These are phyloP conservation scores for Fraxinus dipetala DNA, from an alignment of 305 asterid species.

Conservation along the genomic window DNA sequence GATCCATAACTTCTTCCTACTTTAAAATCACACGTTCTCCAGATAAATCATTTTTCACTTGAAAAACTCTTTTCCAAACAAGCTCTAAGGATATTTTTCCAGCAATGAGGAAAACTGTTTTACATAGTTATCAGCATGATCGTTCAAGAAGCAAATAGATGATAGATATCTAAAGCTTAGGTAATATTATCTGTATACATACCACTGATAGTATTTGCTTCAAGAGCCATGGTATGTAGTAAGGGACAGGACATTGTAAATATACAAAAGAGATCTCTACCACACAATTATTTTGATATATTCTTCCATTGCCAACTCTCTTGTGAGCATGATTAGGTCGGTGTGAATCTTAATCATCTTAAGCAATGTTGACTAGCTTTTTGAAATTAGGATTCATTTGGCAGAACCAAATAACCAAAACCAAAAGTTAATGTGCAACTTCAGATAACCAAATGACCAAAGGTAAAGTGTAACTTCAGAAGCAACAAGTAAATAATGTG, in stretches of 20 bases:
- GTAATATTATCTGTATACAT: not conserved
- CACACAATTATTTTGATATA: not conserved
- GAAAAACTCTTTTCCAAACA: not conserved
- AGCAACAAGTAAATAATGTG: not conserved
- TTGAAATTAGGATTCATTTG: not conserved
- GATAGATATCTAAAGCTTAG: not conserved
- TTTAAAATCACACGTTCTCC: no score
- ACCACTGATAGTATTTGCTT: not conserved
- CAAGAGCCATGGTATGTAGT: not conserved
- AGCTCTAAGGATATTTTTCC: not conserved
- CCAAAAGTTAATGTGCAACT: not conserved
- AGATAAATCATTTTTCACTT: not conserved
- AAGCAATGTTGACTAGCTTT: not conserved
- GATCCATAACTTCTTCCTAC: not conserved
- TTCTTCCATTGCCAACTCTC: not conserved
- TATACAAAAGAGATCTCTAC: not conserved
- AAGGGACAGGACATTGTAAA: not conserved
- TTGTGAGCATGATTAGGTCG: not conserved
- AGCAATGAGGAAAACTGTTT: not conserved
- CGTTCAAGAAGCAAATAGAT: not conserved
- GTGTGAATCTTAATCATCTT: not conserved
- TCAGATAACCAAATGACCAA: not conserved
- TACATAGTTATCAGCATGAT: not conserved
- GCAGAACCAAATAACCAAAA: not conserved
- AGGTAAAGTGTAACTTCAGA: not conserved